phyloP scores from a whole-genome alignment of 768 basidiomycete genomes.

The Pisolithus marmoratus region DNA sequence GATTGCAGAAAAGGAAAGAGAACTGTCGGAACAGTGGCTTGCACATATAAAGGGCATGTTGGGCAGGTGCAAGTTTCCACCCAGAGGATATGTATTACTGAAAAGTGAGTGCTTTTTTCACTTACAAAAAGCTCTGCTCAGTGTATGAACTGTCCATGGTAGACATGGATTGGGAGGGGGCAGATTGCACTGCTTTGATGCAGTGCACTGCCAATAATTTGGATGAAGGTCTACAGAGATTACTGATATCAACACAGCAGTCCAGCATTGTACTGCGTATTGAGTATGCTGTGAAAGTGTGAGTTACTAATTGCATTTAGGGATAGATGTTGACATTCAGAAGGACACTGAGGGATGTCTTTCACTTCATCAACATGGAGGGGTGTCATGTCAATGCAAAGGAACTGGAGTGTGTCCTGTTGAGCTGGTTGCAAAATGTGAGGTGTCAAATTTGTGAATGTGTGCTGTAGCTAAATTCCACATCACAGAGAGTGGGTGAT shows the following conservation, averaged over 20 bases:
- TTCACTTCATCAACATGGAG: no score
- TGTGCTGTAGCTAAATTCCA: no score
- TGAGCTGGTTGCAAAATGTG: no score
- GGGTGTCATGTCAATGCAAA: no score
- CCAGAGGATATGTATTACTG: not conserved
- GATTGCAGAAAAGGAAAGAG: conserved; percentile 11
- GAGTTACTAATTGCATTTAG: not conserved
- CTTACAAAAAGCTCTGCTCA: not conserved
- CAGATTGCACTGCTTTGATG: not conserved
- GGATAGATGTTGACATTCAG: no score
- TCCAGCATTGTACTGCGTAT: no score
- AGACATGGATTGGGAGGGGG: not conserved
- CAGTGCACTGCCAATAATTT: not conserved
- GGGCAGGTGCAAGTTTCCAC: not conserved
- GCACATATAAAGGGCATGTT: not conserved
- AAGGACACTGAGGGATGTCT: no score
- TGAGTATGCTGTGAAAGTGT: not conserved
- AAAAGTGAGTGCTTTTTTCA: not conserved
- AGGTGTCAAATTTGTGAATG: no score
- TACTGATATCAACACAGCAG: not conserved
- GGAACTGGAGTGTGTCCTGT: no score
- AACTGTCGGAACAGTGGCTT: not conserved
- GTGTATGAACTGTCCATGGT: no score
- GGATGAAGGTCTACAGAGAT: not conserved
- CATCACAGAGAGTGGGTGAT: no score